phyloP scores from a whole-genome alignment of 2,329 filamentous ascomycete species.

The Cercospora berteroae region DNA sequence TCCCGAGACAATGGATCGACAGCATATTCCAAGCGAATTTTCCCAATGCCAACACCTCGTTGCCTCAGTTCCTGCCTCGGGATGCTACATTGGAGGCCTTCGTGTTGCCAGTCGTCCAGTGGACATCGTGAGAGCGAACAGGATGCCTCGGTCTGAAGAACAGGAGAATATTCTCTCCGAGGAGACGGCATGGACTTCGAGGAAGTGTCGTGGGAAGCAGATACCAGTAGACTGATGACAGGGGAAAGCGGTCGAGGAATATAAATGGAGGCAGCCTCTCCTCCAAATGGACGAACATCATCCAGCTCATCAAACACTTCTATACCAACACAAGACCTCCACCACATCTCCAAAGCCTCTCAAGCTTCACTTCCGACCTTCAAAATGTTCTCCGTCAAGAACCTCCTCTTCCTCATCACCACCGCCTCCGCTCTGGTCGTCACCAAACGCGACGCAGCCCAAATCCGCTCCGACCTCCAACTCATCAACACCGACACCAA shows the following conservation, averaged over 20 bases:
- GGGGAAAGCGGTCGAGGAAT: neutral
- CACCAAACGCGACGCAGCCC: constrained; percentile 12
- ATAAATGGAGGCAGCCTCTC: neutral
- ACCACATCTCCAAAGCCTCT: neutral
- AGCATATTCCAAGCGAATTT: neutral
- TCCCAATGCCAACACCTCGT: neutral
- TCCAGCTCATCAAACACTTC: neutral
- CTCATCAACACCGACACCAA: constrained; percentile 23
- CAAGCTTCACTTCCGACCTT: neutral
- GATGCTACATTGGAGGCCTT: neutral
- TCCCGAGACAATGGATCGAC: neutral
- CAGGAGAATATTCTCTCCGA: neutral
- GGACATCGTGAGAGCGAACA: neutral
- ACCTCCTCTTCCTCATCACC: neutral
- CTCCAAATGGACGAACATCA: neutral
- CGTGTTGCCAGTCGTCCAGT: neutral
- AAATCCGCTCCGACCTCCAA: constrained; percentile 16
- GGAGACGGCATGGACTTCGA: neutral
- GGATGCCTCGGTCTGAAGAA: neutral
- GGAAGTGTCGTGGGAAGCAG: neutral
- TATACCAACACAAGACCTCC: neutral
- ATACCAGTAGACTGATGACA: neutral
- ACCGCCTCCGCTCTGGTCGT: neutral
- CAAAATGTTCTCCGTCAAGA: neutral
- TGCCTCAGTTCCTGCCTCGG: neutral